Evolutionary conservation across 495 filamentous ascomycete genomes (phyloP).

Genomic region (Tuber umbilicatum): DNA sequence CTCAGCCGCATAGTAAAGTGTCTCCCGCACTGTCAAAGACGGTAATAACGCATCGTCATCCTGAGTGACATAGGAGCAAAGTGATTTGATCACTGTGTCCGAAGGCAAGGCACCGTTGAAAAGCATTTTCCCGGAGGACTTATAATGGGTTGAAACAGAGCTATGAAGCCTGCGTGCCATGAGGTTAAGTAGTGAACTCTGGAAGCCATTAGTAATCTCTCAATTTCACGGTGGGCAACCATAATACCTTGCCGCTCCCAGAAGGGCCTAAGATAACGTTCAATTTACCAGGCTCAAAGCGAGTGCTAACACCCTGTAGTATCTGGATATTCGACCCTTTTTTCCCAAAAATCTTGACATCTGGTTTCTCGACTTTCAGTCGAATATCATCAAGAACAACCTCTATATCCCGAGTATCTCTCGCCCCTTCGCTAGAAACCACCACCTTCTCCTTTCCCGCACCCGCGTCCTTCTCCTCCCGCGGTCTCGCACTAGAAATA

Average conservation of each 20-base stretch:
- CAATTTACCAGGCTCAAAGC: slow-evolving; percentile 57
- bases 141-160: slow-evolving; percentile 52
- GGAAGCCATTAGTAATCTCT: background rate
- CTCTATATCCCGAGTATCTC: slow-evolving; percentile 53
- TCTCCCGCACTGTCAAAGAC: slow-evolving; percentile 68
- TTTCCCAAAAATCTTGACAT: slow-evolving; percentile 44
- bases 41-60: slow-evolving; percentile 68
- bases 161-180: slow-evolving; percentile 59
- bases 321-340: slow-evolving; percentile 51
- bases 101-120: slow-evolving; percentile 64
- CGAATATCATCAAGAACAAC: slow-evolving; percentile 57
- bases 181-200: slow-evolving; percentile 60
- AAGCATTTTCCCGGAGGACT: slow-evolving; percentile 52
- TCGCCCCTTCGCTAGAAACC: slow-evolving; percentile 44
- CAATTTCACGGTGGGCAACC: too few relatives aligned
- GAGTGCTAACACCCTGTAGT: slow-evolving; percentile 56
- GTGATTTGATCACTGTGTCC: slow-evolving; percentile 57
- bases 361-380: slow-evolving; percentile 57
- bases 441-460: slow-evolving; percentile 58
- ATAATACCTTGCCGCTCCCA: slow-evolving; percentile 56
- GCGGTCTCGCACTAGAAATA: slow-evolving; percentile 51
- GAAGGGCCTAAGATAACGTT: slow-evolving; percentile 76
- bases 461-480: slow-evolving; percentile 52
- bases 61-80: slow-evolving; percentile 69
- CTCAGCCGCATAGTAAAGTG: slow-evolving; percentile 59